Evolutionary conservation across 1,139 yeast genomes (phyloP).

Genomic region (Yamadazyma triangularis): DNA sequence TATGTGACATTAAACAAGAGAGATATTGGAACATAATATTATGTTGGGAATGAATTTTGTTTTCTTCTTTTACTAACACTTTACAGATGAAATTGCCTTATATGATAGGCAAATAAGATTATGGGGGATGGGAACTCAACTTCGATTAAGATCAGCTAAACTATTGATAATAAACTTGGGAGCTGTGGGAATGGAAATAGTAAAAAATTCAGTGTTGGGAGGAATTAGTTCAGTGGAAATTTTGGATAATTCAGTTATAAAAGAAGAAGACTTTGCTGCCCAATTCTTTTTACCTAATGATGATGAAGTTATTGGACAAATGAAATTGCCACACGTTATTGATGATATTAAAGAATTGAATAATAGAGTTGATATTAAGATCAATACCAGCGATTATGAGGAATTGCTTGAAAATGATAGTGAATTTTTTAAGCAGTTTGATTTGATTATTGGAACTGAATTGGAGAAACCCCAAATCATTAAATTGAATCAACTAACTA

Average conservation of each 20-base stretch:
- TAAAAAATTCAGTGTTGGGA: slow-evolving; percentile 82
- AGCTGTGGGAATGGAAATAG: slow-evolving; percentile 73
- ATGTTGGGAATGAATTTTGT: background rate
- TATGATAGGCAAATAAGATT: slow-evolving; percentile 93
- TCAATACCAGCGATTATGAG: slow-evolving; percentile 32
- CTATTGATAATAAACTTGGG: slow-evolving; percentile 66
- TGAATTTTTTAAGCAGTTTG: slow-evolving; percentile 54
- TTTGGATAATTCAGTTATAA: slow-evolving; percentile 53
- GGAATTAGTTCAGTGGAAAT: slow-evolving; percentile 80
- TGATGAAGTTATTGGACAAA: slow-evolving; percentile 42
- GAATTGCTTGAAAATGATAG: slow-evolving; percentile 17
- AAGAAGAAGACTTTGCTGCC: slow-evolving; percentile 63
- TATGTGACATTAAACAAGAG: slow-evolving; percentile 8
- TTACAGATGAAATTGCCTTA: slow-evolving; percentile 74
- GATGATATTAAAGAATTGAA: slow-evolving; percentile 66
- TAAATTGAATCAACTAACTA: slow-evolving; percentile 48
- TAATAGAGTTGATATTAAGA: slow-evolving; percentile 59
- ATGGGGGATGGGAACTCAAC: slow-evolving; percentile 96
- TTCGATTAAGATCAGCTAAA: slow-evolving; percentile 68
- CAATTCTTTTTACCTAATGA: slow-evolving; percentile 73
- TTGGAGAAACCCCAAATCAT: slow-evolving; percentile 38
- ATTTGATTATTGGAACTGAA: slow-evolving; percentile 75
- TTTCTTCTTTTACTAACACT: slow-evolving; percentile 4
- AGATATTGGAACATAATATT: slow-evolving; percentile 1
- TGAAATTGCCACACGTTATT: slow-evolving; percentile 52